Base-by-base conservation (phyloP, 2,329 filamentous ascomycete genomes). In the Microdochium nivale region DNA sequence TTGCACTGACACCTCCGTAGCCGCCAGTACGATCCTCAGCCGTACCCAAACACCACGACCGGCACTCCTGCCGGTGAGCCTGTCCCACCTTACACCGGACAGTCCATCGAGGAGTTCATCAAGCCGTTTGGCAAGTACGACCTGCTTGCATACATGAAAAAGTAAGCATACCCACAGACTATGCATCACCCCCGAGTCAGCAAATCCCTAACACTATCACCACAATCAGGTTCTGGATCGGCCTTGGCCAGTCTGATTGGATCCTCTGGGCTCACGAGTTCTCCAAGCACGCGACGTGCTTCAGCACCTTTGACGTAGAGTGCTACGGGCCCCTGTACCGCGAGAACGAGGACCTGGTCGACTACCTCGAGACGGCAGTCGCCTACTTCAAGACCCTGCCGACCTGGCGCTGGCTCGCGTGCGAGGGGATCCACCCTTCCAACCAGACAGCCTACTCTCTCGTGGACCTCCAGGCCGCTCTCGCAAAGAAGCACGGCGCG, bases 201-300 rank as follows among this genome's bases (percentile, higher is more conserved):
- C 35, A 40, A 9, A 8, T 7, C n/a, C 7, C 21, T 44, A 19
- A 44, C 40, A 23, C 13, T 10, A 3, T 11, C 40, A 8, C 40
- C 40, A 44, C 21, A 16, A 7, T 13, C 49, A 62, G 55, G 13
- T 77, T 74, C 74, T 87, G 83, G 84, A 73, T 84, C 56, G 75
- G 74, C 48, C 79, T 80, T 56, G 68, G 69, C 54, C 73, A 76
- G 48, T 71, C 76, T 14, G 86, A 82, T 67, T 64, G 69, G 49
- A 72, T 77, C 32, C 79, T 87, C 67, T 86, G 83, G 82, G 83
- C 67, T 37, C 82, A 86, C 69, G 82, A 86, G 62, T 86, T 83
- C 70, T 76, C 72, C 67, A 86, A 86, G 70, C 82, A 85, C 65
- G 83, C 76, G 2, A 86, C 83, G 14, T 87, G 83, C 72, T 86